Base-by-base conservation (phyloP, 441 rosid genomes). In the Hura crepitans region DNA sequence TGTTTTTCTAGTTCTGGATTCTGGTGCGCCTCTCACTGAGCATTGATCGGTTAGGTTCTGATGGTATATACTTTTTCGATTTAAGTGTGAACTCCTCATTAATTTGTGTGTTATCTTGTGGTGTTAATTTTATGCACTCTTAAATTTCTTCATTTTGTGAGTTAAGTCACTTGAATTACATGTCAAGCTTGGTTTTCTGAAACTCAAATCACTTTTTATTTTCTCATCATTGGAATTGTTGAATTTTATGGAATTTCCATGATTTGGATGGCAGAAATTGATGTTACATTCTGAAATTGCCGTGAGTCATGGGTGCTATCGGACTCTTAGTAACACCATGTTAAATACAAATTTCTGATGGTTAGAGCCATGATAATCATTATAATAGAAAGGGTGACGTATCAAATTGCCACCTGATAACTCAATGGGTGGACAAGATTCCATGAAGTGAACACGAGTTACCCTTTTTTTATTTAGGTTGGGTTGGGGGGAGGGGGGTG, bases 1-100 rank as follows among this genome's bases (percentile, higher is more conserved):
- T 33, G 35, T 30, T 28, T 39, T 55, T 56, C 5, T 7, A 5
- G 10, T 18, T 11, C 25, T 55, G 35, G 18, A 23, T 17, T 45
- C 31, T 23, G 20, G 3, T 14, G 28, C 14, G 55, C 65, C 46
- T 58, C 28, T 14, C 2, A 10, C 49, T 13, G 11, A 39, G 25
- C 15, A 37, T 55, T 54, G 62, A 55, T 17, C 27, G 33, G 10
- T 54, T 15, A 23, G 68, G 31, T 67, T 67, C 15, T 54, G 71
- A 18, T 39, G 23, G 20, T 39, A 17, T 2, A 7, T 39, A 54
- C 46, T 67, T 27, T 57, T 2, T 39, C 30, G 2, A 28, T 42
- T 27, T 3, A 59, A 42, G n/a, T 64, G 23, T 23, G 53, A 6
- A 23, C 35, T 23, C 42, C 1, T 23, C 11, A 23, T 43, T 6